A percentile compares a stretch with the other conserved stretches of the same genome.
These are phyloP conservation scores for Plectranthus barbatus DNA, from an alignment of 257 asterid genomes.

Conservation along the genomic window DNA sequence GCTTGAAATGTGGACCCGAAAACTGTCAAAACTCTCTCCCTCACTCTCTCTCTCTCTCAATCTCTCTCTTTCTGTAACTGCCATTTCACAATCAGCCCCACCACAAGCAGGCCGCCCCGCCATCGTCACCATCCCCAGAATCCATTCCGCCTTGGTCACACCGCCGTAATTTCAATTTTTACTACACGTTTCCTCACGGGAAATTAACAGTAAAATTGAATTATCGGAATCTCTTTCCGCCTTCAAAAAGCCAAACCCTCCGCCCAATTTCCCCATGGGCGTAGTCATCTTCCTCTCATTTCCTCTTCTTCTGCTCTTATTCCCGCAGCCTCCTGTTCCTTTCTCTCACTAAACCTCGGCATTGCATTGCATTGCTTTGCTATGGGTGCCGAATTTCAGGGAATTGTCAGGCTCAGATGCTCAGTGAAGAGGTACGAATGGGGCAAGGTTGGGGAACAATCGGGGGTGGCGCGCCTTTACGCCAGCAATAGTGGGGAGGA, in stretches of 20 bases:
- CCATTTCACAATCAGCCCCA: constrained; percentile 12
- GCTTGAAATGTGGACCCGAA: neutral
- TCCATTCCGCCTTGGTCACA: constrained; percentile 11
- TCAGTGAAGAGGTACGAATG: constrained; percentile 69
- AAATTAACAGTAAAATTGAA: neutral
- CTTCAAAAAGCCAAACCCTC: constrained; percentile 19
- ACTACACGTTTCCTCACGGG: neutral
- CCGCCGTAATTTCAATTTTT: neutral
- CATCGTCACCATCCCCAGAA: neutral
- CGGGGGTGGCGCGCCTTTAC: constrained; percentile 52
- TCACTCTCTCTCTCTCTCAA: too few relatives aligned
- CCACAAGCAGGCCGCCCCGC: constrained; percentile 5
- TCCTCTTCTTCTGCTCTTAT: constrained; percentile 15
- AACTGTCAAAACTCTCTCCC: constrained; percentile 1
- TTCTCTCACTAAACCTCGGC: constrained; percentile 15
- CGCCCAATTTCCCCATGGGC: constrained; percentile 17
- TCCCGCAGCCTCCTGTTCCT: constrained; percentile 9
- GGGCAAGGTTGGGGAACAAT: constrained; percentile 53
- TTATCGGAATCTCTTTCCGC: constrained; percentile 7
- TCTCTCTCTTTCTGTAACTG: constrained; percentile 12
- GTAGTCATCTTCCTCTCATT: constrained; percentile 4
- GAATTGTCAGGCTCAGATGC: constrained; percentile 43
- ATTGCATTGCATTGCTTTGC: constrained; percentile 1
- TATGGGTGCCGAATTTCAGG: constrained; percentile 33
- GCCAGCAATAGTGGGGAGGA: constrained; percentile 38